A percentile compares a stretch with the other conserved stretches of the same genome.
These are phyloP conservation scores for Hypoxylon sp. DNA, from an alignment of 2,329 filamentous ascomycete genomes.

Conservation along the genomic window DNA sequence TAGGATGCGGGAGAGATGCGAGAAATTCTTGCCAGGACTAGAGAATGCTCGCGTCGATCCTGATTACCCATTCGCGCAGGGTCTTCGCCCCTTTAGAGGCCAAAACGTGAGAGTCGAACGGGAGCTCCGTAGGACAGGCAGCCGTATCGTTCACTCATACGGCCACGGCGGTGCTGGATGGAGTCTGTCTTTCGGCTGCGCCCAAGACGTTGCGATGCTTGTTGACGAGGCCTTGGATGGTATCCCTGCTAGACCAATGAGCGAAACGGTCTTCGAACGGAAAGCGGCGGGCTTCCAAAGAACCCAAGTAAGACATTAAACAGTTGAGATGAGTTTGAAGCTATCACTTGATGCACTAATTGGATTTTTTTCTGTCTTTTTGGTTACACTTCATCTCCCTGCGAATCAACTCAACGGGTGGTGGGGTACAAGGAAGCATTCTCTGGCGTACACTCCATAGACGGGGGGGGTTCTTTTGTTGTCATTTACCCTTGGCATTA, in stretches of 20 bases:
- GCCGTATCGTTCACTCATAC: constrained; percentile 61
- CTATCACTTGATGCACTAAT: constrained; percentile 16
- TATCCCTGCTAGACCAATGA: constrained; percentile 52
- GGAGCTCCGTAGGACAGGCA: constrained; percentile 55
- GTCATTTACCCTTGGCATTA: constrained; percentile 2
- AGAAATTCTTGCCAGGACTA: constrained; percentile 59
- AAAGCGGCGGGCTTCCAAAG: constrained; percentile 45
- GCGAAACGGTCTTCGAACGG: constrained; percentile 45
- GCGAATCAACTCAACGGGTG: background rate
- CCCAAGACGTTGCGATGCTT: constrained; percentile 55
- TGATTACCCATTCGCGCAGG: constrained; percentile 61
- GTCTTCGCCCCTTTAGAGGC: constrained; percentile 58
- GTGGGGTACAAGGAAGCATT: constrained; percentile 23
- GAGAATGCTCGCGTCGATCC: constrained; percentile 59
- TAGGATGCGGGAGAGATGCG: constrained; percentile 61
- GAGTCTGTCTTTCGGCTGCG: constrained; percentile 60
- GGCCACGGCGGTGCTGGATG: constrained; percentile 63
- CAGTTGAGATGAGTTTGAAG: background rate
- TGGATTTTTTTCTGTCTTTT: constrained; percentile 6
- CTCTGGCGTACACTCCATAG: constrained; percentile 29
- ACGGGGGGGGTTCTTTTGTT: constrained; percentile 14
- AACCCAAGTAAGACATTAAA: constrained; percentile 15
- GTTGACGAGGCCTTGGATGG: constrained; percentile 56
- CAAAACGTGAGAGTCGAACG: constrained; percentile 61
- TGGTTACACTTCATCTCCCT: constrained; percentile 1